Evolutionary conservation across 2,329 filamentous ascomycete genomes (phyloP), one percentile per base, ranked within the genome.

Genomic region (Tolypocladium ophioglossoides): DNA sequence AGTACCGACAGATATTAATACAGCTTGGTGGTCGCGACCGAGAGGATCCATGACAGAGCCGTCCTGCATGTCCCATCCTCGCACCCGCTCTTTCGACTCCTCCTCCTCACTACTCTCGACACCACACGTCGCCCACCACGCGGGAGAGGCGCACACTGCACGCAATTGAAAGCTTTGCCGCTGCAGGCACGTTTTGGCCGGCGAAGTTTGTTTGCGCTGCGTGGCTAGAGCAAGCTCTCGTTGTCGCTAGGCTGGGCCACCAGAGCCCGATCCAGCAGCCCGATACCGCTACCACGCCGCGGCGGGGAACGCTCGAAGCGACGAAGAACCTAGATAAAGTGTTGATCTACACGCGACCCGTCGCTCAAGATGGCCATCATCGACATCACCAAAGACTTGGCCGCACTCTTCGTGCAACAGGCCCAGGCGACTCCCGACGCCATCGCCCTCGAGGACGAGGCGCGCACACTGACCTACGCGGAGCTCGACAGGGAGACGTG

Each of bases 391-490:
- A 88, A 87, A 69, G 86, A 91, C 70, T 73, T 91, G 56, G 82
- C 85, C 50, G 82, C 85, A 34, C 80, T 91, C 58, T 90, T 91
- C 67, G 72, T 74, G 59, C 71, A 81, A 60, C 88, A 92, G 74
- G 87, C 82, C 53, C 73, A 78, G 58, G 76, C 77, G 30, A 87
- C 86, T 0, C 88, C 87, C 6, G 73, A 88, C 70, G 80, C 82
- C 37, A 66, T 86, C 63, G 88, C 87, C 22, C 71, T 91, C 54
- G 87, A 91, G 66, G 87, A 91, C 69, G 85, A 84, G 58, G 74
- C 72, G 40, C 74, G 75, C 55, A 79, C 74, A 51, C 84, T 87
- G 65, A 90, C 86, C 51, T 92, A 92, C 68, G 77, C 78, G 49
- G 78, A 90, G 72, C 78, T 92, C 55, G 85, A 90, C 64, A 69